These are phyloP conservation scores for Citrullus amarus DNA, from an alignment of 306 rosid species.

Conservation along the genomic window DNA sequence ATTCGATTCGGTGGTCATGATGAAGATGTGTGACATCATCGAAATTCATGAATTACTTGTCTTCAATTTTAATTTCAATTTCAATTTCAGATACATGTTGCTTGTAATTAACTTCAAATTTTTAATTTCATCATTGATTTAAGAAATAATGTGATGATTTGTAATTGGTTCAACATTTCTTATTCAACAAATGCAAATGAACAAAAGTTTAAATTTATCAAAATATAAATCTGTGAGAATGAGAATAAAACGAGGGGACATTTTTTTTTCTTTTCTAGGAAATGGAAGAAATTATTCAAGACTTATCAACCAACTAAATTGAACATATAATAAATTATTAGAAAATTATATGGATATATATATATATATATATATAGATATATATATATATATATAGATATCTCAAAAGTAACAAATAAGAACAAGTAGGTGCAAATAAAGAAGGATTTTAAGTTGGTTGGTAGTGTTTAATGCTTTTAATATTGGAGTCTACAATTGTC, in stretches of 20 bases:
- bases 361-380: not conserved
- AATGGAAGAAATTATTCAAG: not conserved
- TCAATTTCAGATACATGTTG: too few relatives aligned
- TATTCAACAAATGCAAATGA: too few relatives aligned
- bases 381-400: not conserved
- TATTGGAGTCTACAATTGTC: not conserved
- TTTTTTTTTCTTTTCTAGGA: too few relatives aligned
- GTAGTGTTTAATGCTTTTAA: not conserved
- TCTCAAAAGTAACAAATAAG: not conserved
- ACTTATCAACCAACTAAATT: not conserved
- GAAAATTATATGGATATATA: not conserved
- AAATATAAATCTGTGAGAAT: not conserved
- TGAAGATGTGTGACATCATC: too few relatives aligned
- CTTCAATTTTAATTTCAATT: too few relatives aligned
- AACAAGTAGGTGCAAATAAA: not conserved
- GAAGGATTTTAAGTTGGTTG: not conserved
- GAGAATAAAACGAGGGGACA: not conserved
- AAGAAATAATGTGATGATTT: too few relatives aligned
- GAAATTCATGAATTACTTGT: too few relatives aligned
- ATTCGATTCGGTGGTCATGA: too few relatives aligned
- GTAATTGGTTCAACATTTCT: too few relatives aligned
- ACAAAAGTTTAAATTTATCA: not conserved
- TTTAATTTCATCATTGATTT: too few relatives aligned
- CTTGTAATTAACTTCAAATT: too few relatives aligned
- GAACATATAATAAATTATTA: not conserved